A percentile compares a stretch with the other conserved stretches of the same genome.
These are phyloP conservation scores for Coemansia sp. DNA, from an alignment of 192 early-diverging fungal genomes.

Conservation along the genomic window DNA sequence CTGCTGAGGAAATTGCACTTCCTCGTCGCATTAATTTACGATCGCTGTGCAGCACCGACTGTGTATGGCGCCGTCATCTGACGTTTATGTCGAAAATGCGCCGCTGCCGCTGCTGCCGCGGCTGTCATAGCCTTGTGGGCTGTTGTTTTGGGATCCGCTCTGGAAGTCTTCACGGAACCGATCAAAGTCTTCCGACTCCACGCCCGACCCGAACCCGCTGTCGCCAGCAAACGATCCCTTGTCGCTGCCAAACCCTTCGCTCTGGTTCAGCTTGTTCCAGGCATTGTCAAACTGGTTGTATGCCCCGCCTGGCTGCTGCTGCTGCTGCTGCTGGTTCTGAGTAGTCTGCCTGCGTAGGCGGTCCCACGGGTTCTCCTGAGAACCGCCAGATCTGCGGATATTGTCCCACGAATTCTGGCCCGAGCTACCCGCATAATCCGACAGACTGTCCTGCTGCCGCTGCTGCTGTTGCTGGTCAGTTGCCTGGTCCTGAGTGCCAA, in stretches of 20 bases:
- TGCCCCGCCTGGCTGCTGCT: neutral
- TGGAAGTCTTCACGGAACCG: constrained; percentile 35
- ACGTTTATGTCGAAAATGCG: neutral
- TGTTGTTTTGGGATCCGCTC: neutral
- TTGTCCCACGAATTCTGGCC: constrained; percentile 19
- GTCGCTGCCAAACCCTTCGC: constrained; percentile 1
- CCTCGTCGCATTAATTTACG: neutral
- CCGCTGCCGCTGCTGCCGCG: neutral
- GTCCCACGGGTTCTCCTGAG: constrained; percentile 16
- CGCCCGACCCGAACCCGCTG: neutral
- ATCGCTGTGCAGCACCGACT: neutral
- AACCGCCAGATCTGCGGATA: constrained; percentile 6
- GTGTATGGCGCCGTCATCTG: neutral
- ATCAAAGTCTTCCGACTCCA: constrained; percentile 11
- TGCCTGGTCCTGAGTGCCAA: neutral
- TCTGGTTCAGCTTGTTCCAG: constrained; percentile 11
- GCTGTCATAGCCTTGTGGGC: neutral
- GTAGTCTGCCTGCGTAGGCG: constrained; percentile 21
- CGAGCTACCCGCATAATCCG: neutral
- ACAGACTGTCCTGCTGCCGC: neutral
- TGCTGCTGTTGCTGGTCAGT: neutral
- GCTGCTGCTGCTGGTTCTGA: neutral
- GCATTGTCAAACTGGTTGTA: constrained; percentile 4
- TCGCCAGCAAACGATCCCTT: neutral
- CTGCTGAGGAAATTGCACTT: neutral